phyloP scores from a whole-genome alignment of 768 basidiomycete species.

The Amanita pallidorosea region DNA sequence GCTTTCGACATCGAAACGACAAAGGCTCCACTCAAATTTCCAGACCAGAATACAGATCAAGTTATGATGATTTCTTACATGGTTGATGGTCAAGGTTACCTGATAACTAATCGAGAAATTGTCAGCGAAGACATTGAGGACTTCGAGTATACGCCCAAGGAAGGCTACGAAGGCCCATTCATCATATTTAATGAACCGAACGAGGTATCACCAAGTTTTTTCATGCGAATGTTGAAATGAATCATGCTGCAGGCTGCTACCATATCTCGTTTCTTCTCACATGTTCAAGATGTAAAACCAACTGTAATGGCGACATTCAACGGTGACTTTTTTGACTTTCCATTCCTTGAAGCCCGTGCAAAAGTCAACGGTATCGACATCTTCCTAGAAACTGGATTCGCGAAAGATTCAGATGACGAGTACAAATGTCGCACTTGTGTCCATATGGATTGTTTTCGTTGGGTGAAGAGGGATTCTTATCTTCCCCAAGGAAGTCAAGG shows the following conservation, averaged over 20 bases:
- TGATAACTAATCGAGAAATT: slow-evolving; percentile 97
- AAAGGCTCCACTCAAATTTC: slow-evolving; percentile 99
- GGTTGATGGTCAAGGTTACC: slow-evolving; percentile 94
- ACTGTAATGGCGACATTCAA: slow-evolving; percentile 98
- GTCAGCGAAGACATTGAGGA: slow-evolving; percentile 96
- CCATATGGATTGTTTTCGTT: slow-evolving; percentile 99
- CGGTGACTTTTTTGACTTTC: slow-evolving; percentile 99
- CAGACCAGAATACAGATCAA: slow-evolving; percentile 90
- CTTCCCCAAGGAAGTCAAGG: slow-evolving; percentile 98
- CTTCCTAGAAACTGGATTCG: slow-evolving; percentile 91
- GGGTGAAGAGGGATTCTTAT: slow-evolving; percentile 99
- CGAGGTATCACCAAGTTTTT: slow-evolving; percentile 43
- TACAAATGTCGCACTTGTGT: slow-evolving; percentile 88
- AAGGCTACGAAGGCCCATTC: slow-evolving; percentile 96
- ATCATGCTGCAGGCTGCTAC: slow-evolving; percentile 40
- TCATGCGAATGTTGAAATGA: background rate
- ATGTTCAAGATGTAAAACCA: slow-evolving; percentile 87
- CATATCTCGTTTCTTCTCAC: slow-evolving; percentile 84
- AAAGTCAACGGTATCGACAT: slow-evolving; percentile 90
- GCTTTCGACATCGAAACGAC: slow-evolving; percentile 99
- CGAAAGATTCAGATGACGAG: slow-evolving; percentile 86
- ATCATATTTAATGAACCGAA: slow-evolving; percentile 90
- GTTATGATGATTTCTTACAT: slow-evolving; percentile 99
- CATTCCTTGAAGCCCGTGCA: slow-evolving; percentile 82
- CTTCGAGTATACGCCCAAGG: slow-evolving; percentile 98